A percentile compares a stretch with the other conserved stretches of the same genome.
phyloP scores from a whole-genome alignment of 768 basidiomycete genomes.

The Suillus fuscotomentosus region DNA sequence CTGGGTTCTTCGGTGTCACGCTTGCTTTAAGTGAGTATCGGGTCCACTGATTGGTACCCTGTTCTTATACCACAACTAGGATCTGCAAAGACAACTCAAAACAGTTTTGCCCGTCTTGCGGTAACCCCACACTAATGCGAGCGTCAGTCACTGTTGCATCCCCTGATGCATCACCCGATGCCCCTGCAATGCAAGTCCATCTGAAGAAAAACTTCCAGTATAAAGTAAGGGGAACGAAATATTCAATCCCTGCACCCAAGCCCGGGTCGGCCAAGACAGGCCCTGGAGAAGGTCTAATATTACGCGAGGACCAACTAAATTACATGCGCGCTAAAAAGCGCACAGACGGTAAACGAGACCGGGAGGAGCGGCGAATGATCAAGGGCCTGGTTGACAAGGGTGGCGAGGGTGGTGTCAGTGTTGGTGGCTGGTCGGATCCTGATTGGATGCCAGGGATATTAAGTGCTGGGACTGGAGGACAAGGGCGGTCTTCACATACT shows the following conservation, averaged over 20 bases:
- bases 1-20: conserved; percentile 96
- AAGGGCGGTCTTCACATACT: conserved; percentile 56
- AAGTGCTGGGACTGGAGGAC: conserved; percentile 63
- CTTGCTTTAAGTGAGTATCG: conserved; percentile 93
- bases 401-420: conserved; percentile 47
- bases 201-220: conserved; percentile 97
- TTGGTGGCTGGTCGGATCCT: conserved; percentile 91
- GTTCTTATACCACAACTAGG: conserved; percentile 39
- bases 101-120: conserved; percentile 97
- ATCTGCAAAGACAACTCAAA: conserved; percentile 94
- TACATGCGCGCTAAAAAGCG: conserved; percentile 81
- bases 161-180: conserved; percentile 55
- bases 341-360: conserved; percentile 67
- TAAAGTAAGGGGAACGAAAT: conserved; percentile 86
- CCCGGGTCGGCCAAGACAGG: conserved; percentile 85
- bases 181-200: conserved; percentile 81
- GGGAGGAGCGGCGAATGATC: conserved; percentile 69
- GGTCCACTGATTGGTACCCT: not conserved
- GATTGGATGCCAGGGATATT: conserved; percentile 90
- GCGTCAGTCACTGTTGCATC: conserved; percentile 85
- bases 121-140: conserved; percentile 86
- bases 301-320: conserved; percentile 91
- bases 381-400: conserved; percentile 57
- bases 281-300: conserved; percentile 76
- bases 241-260: conserved; percentile 89